phyloP scores from a whole-genome alignment of 129 eudicot genomes.

The Dittrichia graveolens region DNA sequence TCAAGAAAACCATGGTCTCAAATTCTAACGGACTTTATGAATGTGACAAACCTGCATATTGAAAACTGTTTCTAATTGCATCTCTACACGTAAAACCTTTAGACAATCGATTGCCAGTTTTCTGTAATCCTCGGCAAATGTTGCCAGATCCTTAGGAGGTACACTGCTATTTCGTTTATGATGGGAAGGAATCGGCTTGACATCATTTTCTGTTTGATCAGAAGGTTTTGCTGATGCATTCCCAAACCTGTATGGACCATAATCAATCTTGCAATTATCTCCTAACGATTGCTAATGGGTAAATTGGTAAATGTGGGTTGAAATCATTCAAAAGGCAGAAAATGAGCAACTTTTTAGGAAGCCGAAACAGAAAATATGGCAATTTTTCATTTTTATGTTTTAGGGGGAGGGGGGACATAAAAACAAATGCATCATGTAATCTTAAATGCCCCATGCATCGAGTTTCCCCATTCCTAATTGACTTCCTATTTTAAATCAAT shows the following conservation, averaged over 20 bases:
- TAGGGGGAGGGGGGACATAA: too few relatives aligned
- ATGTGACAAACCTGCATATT: slow-evolving; percentile 77
- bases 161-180: slow-evolving; percentile 66
- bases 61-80: slow-evolving; percentile 92
- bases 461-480: too few relatives aligned
- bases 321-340: too few relatives aligned
- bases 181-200: slow-evolving; percentile 35
- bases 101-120: slow-evolving; percentile 95
- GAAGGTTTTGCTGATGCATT: slow-evolving; percentile 58
- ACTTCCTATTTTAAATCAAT: too few relatives aligned
- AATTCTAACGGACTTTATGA: not conserved
- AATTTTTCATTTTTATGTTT: too few relatives aligned
- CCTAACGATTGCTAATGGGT: not conserved
- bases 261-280: not conserved
- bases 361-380: too few relatives aligned
- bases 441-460: too few relatives aligned
- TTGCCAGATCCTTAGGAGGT: slow-evolving; percentile 77
- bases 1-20: slow-evolving; percentile 4
- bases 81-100: slow-evolving; percentile 93
- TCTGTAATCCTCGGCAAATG: slow-evolving; percentile 95
- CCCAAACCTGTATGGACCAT: slow-evolving; percentile 62
- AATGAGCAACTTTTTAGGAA: too few relatives aligned
- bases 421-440: too few relatives aligned
- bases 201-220: slow-evolving; percentile 51
- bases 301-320: not conserved